These are phyloP conservation scores for Incumbomyces delicatus DNA, from an alignment of 2,329 filamentous ascomycete species.

Conservation along the genomic window DNA sequence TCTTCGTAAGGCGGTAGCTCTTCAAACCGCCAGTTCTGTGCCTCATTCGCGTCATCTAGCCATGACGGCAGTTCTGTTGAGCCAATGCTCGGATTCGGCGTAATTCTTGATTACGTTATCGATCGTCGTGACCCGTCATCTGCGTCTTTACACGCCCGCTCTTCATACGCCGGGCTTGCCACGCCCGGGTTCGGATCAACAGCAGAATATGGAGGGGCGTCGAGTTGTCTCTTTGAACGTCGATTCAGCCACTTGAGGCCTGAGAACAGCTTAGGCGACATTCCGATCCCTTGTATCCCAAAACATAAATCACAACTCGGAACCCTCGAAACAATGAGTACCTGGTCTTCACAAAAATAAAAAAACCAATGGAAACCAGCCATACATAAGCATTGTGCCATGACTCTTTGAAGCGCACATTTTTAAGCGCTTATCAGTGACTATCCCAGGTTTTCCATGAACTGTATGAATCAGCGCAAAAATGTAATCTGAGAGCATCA, in stretches of 20 bases:
- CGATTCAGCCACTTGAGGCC: background rate
- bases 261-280: background rate
- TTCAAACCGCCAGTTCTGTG: background rate
- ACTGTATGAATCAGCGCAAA: too few species aligned
- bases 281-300: background rate
- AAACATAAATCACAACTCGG: background rate
- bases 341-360: too few species aligned
- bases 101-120: background rate
- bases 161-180: constrained; percentile 2
- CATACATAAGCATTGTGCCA: too few species aligned
- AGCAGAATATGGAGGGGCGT: background rate
- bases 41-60: background rate
- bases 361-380: too few species aligned
- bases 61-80: background rate
- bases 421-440: too few species aligned
- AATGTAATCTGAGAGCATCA: too few species aligned
- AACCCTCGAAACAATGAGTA: too few species aligned
- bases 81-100: background rate
- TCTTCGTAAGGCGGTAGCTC: constrained; percentile 6
- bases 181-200: background rate
- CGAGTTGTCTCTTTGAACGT: background rate
- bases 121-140: background rate
- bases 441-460: too few species aligned
- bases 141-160: background rate
- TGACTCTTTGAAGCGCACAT: too few species aligned